Evolutionary conservation across 371 early-diverging fungal species (phyloP).

Genomic region (Neoconidiobolus thromboides): DNA sequence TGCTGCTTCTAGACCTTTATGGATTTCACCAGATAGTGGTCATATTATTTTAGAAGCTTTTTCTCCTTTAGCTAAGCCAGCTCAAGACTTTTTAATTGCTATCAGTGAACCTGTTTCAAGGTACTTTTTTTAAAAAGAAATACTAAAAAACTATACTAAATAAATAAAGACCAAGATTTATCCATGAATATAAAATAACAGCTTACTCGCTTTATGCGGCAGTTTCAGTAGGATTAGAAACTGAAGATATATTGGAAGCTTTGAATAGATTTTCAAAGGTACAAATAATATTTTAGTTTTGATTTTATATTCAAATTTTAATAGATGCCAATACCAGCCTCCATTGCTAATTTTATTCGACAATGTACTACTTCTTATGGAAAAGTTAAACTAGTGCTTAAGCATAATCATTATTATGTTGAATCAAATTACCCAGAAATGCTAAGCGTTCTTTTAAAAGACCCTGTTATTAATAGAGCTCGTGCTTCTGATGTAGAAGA

Average conservation of each 20-base stretch:
- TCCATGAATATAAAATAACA: conserved; percentile 98
- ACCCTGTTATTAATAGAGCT: conserved; percentile 50
- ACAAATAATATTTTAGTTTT: conserved; percentile 8
- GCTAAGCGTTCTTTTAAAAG: conserved; percentile 66
- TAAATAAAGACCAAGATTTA: conserved; percentile 60
- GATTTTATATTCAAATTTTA: conserved; percentile 63
- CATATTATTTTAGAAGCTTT: conserved; percentile 95
- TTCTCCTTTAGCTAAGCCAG: conserved; percentile 87
- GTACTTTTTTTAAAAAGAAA: conserved; percentile 15
- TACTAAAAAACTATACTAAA: background rate
- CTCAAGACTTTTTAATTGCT: conserved; percentile 96
- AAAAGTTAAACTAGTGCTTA: conserved; percentile 94
- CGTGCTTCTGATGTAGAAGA: conserved; percentile 8
- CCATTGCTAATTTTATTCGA: conserved; percentile 66
- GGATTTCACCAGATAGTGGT: conserved; percentile 76
- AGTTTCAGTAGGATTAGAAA: conserved; percentile 95
- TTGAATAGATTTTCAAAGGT: conserved; percentile 83
- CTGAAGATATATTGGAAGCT: conserved; percentile 88
- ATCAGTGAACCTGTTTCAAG: conserved; percentile 96
- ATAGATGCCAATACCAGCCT: conserved; percentile 81
- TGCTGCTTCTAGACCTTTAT: conserved; percentile 76
- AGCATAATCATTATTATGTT: conserved; percentile 83
- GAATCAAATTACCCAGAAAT: conserved; percentile 80
- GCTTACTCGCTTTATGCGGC: conserved; percentile 98
- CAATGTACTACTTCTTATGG: conserved; percentile 90